These are phyloP conservation scores for Colletotrichum euphorbiae DNA, from an alignment of 2,329 filamentous ascomycete species.

Conservation along the genomic window DNA sequence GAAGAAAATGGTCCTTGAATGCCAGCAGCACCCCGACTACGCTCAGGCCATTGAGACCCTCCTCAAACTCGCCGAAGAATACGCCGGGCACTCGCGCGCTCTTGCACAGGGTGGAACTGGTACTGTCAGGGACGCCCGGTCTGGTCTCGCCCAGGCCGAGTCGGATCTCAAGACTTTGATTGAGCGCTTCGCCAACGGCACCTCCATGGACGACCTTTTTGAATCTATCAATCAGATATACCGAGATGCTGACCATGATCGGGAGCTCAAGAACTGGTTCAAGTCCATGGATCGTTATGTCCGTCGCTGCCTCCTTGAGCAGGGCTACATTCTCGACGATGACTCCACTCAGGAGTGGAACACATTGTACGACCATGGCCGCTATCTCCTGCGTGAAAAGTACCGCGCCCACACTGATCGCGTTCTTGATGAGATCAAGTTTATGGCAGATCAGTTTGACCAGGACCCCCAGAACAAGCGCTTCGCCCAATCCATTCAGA, in stretches of 20 bases:
- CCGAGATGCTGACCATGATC: slow-evolving; percentile 84
- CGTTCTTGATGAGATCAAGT: slow-evolving; percentile 90
- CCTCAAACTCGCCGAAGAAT: slow-evolving; percentile 85
- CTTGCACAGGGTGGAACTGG: slow-evolving; percentile 73
- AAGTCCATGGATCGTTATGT: slow-evolving; percentile 80
- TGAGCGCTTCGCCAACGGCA: slow-evolving; percentile 95
- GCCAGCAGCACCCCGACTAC: slow-evolving; percentile 95
- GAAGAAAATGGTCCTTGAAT: slow-evolving; percentile 97
- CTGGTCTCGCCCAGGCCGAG: slow-evolving; percentile 77
- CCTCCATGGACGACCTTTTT: slow-evolving; percentile 88
- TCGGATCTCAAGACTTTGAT: slow-evolving; percentile 86
- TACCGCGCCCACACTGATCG: slow-evolving; percentile 89
- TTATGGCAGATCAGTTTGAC: slow-evolving; percentile 89
- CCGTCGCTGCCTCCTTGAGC: slow-evolving; percentile 84
- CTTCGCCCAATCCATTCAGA: slow-evolving; percentile 81
- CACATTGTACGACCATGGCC: slow-evolving; percentile 83
- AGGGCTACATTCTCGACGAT: slow-evolving; percentile 91
- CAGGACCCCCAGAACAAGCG: slow-evolving; percentile 86
- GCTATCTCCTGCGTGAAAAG: slow-evolving; percentile 87
- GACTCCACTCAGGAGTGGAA: slow-evolving; percentile 85
- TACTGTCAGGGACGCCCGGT: slow-evolving; percentile 79
- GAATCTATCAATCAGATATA: slow-evolving; percentile 88
- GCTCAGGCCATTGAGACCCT: slow-evolving; percentile 91
- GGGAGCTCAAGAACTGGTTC: slow-evolving; percentile 92
- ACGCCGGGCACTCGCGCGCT: slow-evolving; percentile 78